Evolutionary conservation across 148 eudicot genomes (phyloP).

Genomic region (Camellia granthamiana): DNA sequence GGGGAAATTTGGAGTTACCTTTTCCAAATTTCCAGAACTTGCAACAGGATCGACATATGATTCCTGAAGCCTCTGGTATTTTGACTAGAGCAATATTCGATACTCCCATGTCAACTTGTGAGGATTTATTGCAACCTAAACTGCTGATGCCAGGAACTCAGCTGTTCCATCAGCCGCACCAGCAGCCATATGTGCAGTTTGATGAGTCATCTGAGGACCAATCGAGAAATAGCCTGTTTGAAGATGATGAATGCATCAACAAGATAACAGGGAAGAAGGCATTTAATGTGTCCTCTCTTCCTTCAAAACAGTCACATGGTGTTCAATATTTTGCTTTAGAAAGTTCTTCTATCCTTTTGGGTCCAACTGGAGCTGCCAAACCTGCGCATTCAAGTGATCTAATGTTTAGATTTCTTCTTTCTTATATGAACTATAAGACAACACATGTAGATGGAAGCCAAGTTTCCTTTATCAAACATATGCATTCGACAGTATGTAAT

Average conservation of each 20-base stretch:
- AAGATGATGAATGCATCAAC: not conserved
- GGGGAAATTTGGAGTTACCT: constrained; percentile 20
- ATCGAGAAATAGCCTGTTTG: not conserved
- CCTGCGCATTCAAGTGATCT: constrained; percentile 8
- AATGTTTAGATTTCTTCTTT: constrained; percentile 26
- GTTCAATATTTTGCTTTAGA: constrained; percentile 20
- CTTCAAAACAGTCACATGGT: not conserved
- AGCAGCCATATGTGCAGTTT: constrained; percentile 19
- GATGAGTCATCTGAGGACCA: constrained; percentile 13
- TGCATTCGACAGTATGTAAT: constrained; percentile 47
- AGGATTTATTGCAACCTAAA: not conserved
- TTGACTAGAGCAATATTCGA: not conserved
- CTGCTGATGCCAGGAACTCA: constrained; percentile 19
- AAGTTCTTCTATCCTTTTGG: constrained; percentile 10
- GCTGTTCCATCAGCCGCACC: constrained; percentile 11
- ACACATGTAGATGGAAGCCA: constrained; percentile 20
- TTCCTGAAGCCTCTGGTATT: constrained; percentile 10
- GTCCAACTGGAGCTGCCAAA: constrained; percentile 15
- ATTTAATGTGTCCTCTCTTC: not conserved
- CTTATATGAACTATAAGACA: constrained; percentile 33
- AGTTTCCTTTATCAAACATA: constrained; percentile 33
- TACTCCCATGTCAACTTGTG: not conserved
- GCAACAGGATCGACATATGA: not conserved
- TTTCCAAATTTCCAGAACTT: not conserved
- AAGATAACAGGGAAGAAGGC: not conserved